phyloP scores from a whole-genome alignment of 805 yeast genomes.

The Candida nonsorbophila region DNA sequence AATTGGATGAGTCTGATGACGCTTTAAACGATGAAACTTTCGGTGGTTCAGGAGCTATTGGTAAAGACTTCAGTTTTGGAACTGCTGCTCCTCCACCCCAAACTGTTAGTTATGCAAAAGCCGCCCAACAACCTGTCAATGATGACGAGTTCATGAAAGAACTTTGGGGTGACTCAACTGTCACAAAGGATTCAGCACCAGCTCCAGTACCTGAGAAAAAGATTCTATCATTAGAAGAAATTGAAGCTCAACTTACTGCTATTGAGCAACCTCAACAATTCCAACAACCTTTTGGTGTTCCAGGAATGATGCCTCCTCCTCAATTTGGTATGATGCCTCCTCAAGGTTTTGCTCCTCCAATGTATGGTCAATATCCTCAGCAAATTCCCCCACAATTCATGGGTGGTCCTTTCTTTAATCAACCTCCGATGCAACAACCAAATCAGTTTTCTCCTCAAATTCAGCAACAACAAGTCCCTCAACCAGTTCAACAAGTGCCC shows the following conservation, averaged over 20 bases:
- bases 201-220: conserved; percentile 26
- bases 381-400: conserved; percentile 5
- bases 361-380: conserved; percentile 12
- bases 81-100: conserved; percentile 14
- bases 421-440: conserved; percentile 12
- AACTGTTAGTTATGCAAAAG: conserved; percentile 37
- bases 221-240: conserved; percentile 71
- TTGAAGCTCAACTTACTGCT: conserved; percentile 70
- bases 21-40: conserved; percentile 79
- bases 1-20: conserved; percentile 62
- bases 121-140: conserved; percentile 24
- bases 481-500: conserved; percentile 4
- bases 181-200: conserved; percentile 6
- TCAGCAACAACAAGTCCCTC: conserved; percentile 2
- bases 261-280: conserved; percentile 26
- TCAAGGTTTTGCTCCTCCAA: conserved; percentile 31
- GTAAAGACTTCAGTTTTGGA: conserved; percentile 65
- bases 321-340: conserved; percentile 39
- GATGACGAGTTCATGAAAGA: conserved; percentile 44
- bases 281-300: conserved; percentile 26
- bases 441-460: conserved; percentile 6
- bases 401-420: conserved; percentile 4
- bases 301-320: conserved; percentile 27
- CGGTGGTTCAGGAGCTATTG: conserved; percentile 48
- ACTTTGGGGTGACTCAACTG: conserved; percentile 37